Evolutionary conservation across 2,329 filamentous ascomycete genomes (phyloP).

Genomic region (Fusarium verticillioides): DNA sequence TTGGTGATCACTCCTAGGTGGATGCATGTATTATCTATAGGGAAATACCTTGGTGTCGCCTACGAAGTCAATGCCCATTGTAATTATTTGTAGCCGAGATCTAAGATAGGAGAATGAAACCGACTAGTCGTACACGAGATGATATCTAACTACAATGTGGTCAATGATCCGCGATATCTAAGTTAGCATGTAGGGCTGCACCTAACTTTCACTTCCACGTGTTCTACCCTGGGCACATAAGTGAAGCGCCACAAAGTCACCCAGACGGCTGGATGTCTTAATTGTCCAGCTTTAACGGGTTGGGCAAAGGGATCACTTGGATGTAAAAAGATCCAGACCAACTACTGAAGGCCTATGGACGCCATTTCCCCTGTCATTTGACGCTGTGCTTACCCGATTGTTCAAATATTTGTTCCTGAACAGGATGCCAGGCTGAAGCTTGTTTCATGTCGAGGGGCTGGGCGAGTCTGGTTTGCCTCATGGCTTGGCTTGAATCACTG

Average conservation of each 20-base stretch:
- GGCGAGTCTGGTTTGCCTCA: constrained; percentile 2
- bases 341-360: background rate
- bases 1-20: background rate
- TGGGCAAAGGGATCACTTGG: background rate
- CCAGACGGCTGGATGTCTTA: background rate
- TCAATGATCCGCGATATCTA: constrained; percentile 18
- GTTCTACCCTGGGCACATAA: constrained; percentile 7
- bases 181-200: constrained; percentile 21
- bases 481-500: constrained; percentile 16
- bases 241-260: background rate
- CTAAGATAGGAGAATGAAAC: constrained; percentile 16
- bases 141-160: constrained; percentile 19
- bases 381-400: background rate
- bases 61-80: background rate
- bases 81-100: constrained; percentile 12
- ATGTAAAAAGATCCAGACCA: background rate
- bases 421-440: background rate
- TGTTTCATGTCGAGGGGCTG: constrained; percentile 11
- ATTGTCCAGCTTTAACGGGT: background rate
- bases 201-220: constrained; percentile 7
- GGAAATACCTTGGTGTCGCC: background rate
- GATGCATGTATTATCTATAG: background rate
- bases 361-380: constrained; percentile 6
- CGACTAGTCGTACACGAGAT: constrained; percentile 7
- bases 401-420: background rate